Evolutionary conservation across 1,284 basidiomycete species (phyloP).

Genomic region (Termitomyces sp.): DNA sequence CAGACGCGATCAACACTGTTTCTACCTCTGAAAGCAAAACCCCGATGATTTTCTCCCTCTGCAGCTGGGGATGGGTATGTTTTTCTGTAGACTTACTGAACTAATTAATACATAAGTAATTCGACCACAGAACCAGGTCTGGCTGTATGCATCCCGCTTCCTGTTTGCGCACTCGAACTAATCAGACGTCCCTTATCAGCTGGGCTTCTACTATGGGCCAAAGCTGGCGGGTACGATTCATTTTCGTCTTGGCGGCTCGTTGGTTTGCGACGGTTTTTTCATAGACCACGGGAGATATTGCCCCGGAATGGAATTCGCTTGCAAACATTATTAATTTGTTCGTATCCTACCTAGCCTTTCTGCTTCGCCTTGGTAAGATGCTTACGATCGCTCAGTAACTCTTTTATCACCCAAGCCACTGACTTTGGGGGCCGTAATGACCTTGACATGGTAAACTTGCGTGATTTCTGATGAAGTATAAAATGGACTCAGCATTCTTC

Average conservation of each 20-base stretch:
- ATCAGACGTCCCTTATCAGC: neutral
- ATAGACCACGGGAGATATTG: slow-evolving; percentile 21
- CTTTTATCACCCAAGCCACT: slow-evolving; percentile 42
- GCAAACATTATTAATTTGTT: slow-evolving; percentile 28
- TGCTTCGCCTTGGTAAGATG: neutral
- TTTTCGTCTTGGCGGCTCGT: slow-evolving; percentile 20
- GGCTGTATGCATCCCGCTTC: slow-evolving; percentile 28
- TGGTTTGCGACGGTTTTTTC: neutral
- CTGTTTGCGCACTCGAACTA: neutral
- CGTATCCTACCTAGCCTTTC: neutral
- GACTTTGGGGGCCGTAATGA: slow-evolving; percentile 59
- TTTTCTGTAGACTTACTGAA: neutral
- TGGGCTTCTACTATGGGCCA: slow-evolving; percentile 41
- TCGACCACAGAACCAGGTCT: slow-evolving; percentile 34
- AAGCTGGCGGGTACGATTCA: slow-evolving; percentile 28
- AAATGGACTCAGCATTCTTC: neutral
- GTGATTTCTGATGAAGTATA: slow-evolving; percentile 43
- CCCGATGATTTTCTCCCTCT: slow-evolving; percentile 43
- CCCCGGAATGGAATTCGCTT: slow-evolving; percentile 27
- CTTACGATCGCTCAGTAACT: slow-evolving; percentile 30
- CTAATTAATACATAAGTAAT: neutral
- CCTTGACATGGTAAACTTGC: slow-evolving; percentile 44
- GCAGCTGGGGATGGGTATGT: slow-evolving; percentile 37
- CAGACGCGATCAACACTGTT: slow-evolving; percentile 33
- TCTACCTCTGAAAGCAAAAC: slow-evolving; percentile 29